Evolutionary conservation across 345 rosid species (phyloP).

Genomic region (Psidium friedrichsthalianum): DNA sequence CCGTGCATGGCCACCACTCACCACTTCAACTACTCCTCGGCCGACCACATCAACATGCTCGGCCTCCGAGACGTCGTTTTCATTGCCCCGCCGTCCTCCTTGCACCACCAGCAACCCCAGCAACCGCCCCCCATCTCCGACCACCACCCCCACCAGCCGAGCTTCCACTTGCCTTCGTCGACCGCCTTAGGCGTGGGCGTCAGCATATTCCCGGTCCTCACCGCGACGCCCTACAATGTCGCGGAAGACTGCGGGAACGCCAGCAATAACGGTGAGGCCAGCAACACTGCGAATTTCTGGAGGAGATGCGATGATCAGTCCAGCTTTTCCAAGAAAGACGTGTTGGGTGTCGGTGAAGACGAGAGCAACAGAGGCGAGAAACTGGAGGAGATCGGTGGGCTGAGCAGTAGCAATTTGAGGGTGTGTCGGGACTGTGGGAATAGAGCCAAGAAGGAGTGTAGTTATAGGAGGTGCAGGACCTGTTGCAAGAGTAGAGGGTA

Average conservation of each 20-base stretch:
- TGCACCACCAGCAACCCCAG: conserved; percentile 4
- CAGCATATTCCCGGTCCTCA: conserved; percentile 16
- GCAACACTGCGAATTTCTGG: conserved; percentile 5
- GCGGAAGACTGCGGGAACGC: background rate
- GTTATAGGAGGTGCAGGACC: conserved; percentile 57
- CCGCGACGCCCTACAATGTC: conserved; percentile 10
- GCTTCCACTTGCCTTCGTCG: background rate
- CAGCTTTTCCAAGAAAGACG: conserved; percentile 14
- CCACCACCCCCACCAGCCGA: conserved; percentile 2
- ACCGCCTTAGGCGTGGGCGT: conserved; percentile 16
- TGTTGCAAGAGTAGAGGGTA: conserved; percentile 73
- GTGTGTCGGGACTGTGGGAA: conserved; percentile 76
- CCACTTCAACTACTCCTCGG: conserved; percentile 8
- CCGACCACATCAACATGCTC: conserved; percentile 37
- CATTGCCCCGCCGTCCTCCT: conserved; percentile 32
- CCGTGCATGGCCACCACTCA: conserved; percentile 6
- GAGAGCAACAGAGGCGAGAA: background rate
- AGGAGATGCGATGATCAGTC: conserved; percentile 7
- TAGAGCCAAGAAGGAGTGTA: conserved; percentile 75
- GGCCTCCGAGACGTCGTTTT: conserved; percentile 57
- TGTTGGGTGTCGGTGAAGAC: conserved; percentile 3
- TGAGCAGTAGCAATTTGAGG: conserved; percentile 8
- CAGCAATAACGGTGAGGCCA: background rate
- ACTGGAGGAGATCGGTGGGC: background rate
- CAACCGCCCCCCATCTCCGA: conserved; percentile 5